phyloP scores from a whole-genome alignment of 352 stramenopile genomes.

The Phytophthora megakarya region DNA sequence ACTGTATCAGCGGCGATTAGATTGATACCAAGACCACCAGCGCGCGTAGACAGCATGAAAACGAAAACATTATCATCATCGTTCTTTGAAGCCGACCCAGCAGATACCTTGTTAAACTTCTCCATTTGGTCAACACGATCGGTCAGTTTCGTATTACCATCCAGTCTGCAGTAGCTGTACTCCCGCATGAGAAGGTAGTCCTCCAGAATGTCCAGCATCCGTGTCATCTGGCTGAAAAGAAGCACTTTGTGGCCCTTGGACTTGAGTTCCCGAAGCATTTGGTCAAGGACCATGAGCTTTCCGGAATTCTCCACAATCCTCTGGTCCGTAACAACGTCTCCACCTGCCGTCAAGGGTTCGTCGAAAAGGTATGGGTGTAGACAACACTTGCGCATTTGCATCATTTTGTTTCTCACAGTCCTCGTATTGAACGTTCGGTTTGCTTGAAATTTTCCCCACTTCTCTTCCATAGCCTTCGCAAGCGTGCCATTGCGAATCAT shows the following conservation, averaged over 20 bases:
- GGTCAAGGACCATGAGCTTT: constrained; percentile 99
- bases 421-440: constrained; percentile 51
- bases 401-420: constrained; percentile 75
- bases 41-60: constrained; percentile 88
- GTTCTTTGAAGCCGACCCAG: constrained; percentile 22
- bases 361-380: constrained; percentile 92
- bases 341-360: constrained; percentile 61
- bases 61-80: constrained; percentile 71
- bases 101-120: constrained; percentile 92
- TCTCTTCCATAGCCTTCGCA: constrained; percentile 82
- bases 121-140: constrained; percentile 96
- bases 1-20: constrained; percentile 97
- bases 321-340: constrained; percentile 78
- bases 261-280: constrained; percentile 95
- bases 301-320: constrained; percentile 93
- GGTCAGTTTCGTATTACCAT: constrained; percentile 94
- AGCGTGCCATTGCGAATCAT: constrained; percentile 93
- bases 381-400: constrained; percentile 87
- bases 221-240: constrained; percentile 99
- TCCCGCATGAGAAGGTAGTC: constrained; percentile 91
- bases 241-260: constrained; percentile 96
- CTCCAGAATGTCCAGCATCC: constrained; percentile 98
- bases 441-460: constrained; percentile 71
- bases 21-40: constrained; percentile 97
- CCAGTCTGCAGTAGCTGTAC: constrained; percentile 96